phyloP scores from a whole-genome alignment of 495 filamentous ascomycete genomes.

The Margaritispora aquatica region DNA sequence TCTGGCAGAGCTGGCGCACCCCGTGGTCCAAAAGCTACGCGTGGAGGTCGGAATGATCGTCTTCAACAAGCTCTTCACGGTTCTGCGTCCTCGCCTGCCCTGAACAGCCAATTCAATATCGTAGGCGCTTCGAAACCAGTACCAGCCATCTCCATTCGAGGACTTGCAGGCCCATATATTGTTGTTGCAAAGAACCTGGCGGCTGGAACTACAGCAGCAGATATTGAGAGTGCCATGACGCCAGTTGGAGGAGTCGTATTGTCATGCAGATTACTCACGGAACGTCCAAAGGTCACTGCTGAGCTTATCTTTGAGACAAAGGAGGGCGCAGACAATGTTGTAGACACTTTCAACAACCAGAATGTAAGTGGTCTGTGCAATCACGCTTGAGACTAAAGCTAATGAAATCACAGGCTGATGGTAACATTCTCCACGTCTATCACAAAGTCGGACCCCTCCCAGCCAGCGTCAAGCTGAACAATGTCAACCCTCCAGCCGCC shows the following conservation, averaged over 20 bases:
- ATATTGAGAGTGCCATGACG: constrained; percentile 83
- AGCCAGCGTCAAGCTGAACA: constrained; percentile 22
- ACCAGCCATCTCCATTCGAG: constrained; percentile 68
- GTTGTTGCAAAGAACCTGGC: constrained; percentile 88
- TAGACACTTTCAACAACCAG: constrained; percentile 81
- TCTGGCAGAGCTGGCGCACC: constrained; percentile 25
- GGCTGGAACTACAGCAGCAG: constrained; percentile 85
- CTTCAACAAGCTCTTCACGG: constrained; percentile 30
- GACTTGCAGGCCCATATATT: constrained; percentile 72
- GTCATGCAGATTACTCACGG: constrained; percentile 64
- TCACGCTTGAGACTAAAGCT: not conserved
- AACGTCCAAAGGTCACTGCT: constrained; percentile 71
- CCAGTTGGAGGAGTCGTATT: constrained; percentile 63
- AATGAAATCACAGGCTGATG: constrained; percentile 62
- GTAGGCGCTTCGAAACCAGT: constrained; percentile 17
- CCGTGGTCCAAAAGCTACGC: constrained; percentile 23
- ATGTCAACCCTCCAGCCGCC: constrained; percentile 27
- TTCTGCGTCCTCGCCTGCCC: constrained; percentile 26
- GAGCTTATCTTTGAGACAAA: constrained; percentile 79
- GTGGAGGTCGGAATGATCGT: constrained; percentile 24
- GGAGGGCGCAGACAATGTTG: constrained; percentile 69
- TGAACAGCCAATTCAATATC: constrained; percentile 27
- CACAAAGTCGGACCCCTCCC: constrained; percentile 46
- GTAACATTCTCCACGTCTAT: constrained; percentile 72
- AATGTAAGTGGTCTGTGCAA: constrained; percentile 46